phyloP scores from a whole-genome alignment of 2,329 filamentous ascomycete species.

The Paraphoma sp. region DNA sequence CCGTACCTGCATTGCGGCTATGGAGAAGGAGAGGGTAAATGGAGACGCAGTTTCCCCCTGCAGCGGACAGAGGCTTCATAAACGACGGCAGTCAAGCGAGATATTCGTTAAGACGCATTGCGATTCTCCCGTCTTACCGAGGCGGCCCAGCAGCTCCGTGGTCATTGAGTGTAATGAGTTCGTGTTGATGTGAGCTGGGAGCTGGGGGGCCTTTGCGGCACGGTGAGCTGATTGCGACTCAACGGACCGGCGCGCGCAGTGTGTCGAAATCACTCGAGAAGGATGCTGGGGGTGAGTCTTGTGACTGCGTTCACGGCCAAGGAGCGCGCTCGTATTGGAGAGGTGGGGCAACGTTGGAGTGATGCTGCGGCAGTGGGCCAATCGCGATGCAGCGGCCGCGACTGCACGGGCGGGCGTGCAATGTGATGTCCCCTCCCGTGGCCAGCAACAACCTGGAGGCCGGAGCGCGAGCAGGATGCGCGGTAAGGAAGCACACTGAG shows the following conservation, averaged over 20 bases:
- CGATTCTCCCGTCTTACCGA: constrained; percentile 16
- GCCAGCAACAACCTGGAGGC: constrained; percentile 1
- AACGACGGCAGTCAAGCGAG: constrained; percentile 5
- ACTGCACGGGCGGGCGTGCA: constrained; percentile 6
- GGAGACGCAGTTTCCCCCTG: constrained; percentile 14
- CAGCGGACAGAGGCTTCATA: constrained; percentile 7
- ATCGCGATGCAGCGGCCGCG: constrained; percentile 8
- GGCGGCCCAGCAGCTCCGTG: background rate
- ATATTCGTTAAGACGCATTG: constrained; percentile 8
- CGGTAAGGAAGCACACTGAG: constrained; percentile 2
- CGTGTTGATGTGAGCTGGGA: background rate
- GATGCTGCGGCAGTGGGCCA: constrained; percentile 12
- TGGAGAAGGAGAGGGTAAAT: constrained; percentile 10
- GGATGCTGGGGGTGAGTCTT: background rate
- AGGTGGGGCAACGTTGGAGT: constrained; percentile 5
- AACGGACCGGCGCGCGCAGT: constrained; percentile 2
- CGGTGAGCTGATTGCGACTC: constrained; percentile 10
- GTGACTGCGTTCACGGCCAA: background rate
- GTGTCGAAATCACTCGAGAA: constrained; percentile 1
- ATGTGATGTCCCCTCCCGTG: constrained; percentile 1
- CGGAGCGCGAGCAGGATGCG: background rate
- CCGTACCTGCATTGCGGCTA: constrained; percentile 22
- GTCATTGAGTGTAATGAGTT: background rate
- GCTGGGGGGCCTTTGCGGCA: constrained; percentile 3
- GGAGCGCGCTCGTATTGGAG: constrained; percentile 18